phyloP scores from a whole-genome alignment of 2,329 filamentous ascomycete species.

The Colletotrichum sp. region DNA sequence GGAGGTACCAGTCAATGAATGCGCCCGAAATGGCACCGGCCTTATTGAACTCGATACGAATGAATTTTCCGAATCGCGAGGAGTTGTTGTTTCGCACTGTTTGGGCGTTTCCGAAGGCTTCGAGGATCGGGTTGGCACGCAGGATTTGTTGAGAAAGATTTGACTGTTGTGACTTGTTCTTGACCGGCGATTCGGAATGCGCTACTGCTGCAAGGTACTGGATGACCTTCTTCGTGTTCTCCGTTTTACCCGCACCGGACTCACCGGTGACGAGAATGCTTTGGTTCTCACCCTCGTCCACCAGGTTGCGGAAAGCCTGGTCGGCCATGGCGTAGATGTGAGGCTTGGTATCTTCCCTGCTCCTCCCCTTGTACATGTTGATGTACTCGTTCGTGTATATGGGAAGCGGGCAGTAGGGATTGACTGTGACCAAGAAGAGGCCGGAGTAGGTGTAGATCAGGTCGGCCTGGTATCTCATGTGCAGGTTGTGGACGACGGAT shows the following conservation, averaged over 20 bases:
- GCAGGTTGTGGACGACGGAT: conserved; percentile 95
- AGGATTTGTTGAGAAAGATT: conserved; percentile 96
- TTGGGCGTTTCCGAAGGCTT: conserved; percentile 97
- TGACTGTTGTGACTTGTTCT: conserved; percentile 69
- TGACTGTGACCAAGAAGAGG: conserved; percentile 94
- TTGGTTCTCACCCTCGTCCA: conserved; percentile 94
- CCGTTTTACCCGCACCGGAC: conserved; percentile 96
- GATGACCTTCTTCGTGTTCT: conserved; percentile 99
- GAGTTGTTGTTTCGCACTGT: conserved; percentile 99
- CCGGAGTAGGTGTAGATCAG: conserved; percentile 99
- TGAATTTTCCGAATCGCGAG: conserved; percentile 98
- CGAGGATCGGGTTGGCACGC: conserved; percentile 93
- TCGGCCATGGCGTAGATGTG: conserved; percentile 99
- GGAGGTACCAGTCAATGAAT: conserved; percentile 97
- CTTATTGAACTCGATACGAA: conserved; percentile 91
- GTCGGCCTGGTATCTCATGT: conserved; percentile 93
- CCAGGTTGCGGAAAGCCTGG: conserved; percentile 91
- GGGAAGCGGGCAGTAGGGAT: conserved; percentile 91
- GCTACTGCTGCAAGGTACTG: conserved; percentile 97
- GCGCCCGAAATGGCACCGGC: conserved; percentile 91
- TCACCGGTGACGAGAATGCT: conserved; percentile 98
- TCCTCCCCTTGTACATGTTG: conserved; percentile 96
- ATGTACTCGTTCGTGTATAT: conserved; percentile 98
- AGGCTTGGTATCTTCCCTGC: conserved; percentile 90
- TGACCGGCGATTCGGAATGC: conserved; percentile 74